phyloP scores from a whole-genome alignment of 805 yeast species.

The Lipomyces spencermartinsiae region DNA sequence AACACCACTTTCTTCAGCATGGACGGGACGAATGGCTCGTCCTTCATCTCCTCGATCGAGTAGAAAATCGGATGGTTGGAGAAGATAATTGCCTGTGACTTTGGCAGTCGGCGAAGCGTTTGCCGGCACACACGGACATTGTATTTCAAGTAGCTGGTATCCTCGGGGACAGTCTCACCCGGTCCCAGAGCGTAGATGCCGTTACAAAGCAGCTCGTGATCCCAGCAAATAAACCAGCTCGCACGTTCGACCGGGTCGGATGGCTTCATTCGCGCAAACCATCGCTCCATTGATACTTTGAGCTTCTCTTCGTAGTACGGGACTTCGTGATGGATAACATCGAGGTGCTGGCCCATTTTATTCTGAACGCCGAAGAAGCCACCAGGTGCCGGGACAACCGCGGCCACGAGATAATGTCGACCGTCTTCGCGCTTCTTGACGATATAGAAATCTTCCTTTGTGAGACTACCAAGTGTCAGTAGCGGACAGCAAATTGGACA shows the following conservation, averaged over 20 bases:
- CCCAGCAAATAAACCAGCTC: constrained; percentile 78
- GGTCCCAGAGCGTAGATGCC: constrained; percentile 59
- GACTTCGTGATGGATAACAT: constrained; percentile 69
- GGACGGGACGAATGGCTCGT: constrained; percentile 74
- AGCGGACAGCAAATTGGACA: too few species aligned
- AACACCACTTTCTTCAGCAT: constrained; percentile 64
- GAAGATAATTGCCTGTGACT: constrained; percentile 67
- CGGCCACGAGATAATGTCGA: constrained; percentile 68
- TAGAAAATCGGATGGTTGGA: constrained; percentile 80
- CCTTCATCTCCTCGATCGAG: constrained; percentile 76
- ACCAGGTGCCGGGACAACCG: constrained; percentile 81
- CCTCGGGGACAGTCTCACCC: constrained; percentile 56
- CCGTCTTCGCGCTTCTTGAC: constrained; percentile 64
- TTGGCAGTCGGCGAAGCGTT: constrained; percentile 71
- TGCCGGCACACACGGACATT: constrained; percentile 77
- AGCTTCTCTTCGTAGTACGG: constrained; percentile 73
- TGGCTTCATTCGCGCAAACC: constrained; percentile 68
- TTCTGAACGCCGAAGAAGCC: constrained; percentile 69
- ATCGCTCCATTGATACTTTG: constrained; percentile 72
- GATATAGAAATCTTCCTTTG: constrained; percentile 76
- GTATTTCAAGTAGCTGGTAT: constrained; percentile 58
- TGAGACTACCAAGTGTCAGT: constrained; percentile 52
- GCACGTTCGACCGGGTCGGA: constrained; percentile 74
- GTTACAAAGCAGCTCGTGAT: constrained; percentile 62
- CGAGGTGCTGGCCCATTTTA: constrained; percentile 67